Base-by-base conservation (phyloP, 2,329 filamentous ascomycete species). In the Colletotrichum agaves region DNA sequence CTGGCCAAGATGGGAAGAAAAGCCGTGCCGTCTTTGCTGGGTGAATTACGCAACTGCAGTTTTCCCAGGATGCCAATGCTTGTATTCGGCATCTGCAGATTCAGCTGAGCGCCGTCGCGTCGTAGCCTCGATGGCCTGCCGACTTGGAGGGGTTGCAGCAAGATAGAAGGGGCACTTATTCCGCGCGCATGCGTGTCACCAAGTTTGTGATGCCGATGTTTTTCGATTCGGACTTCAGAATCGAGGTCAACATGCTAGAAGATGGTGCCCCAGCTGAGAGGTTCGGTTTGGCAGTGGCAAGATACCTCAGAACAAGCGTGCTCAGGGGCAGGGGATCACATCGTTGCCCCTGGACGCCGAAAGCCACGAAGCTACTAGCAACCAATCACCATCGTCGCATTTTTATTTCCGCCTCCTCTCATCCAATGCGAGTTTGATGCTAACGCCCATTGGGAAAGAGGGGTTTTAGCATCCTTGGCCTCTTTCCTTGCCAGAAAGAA, bases 291-390 rank as follows among this genome's bases (percentile, higher is more conserved):
- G n/a, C n/a, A n/a, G n/a, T n/a, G n/a, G n/a, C 27, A 27, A 27
- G 27, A 27, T 27, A 7, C 27, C 5, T 7, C 4, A 27, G 27
- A 41, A 47, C 44, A 66, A 67, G 63, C 63, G 43, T 31, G 52
- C n/a, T 53, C 64, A 67, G 64, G 64, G 59, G 60, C 35, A 63
- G 31, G 63, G 60, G 27, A 47, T 50, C 35, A 33, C 41, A 21
- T 31, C 43, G 19, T 47, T 49, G 41, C 52, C 64, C 64, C 64
- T 67, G 52, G 52, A 50, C 44, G 57, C 46, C 35, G 39, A 17
- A 41, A 44, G 52, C 61, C 65, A 61, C 59, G 53, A 43, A 46
- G 53, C 21, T 21, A 19, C 17, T 27, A 13, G 46, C 37, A 31
- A 3, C 63, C 60, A 58, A 67, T 63, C 61, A 53, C 2, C n/a